A percentile compares a stretch with the other conserved stretches of the same genome.
phyloP scores from a whole-genome alignment of 208 protist genomes.

The Trichomonas tenax region DNA sequence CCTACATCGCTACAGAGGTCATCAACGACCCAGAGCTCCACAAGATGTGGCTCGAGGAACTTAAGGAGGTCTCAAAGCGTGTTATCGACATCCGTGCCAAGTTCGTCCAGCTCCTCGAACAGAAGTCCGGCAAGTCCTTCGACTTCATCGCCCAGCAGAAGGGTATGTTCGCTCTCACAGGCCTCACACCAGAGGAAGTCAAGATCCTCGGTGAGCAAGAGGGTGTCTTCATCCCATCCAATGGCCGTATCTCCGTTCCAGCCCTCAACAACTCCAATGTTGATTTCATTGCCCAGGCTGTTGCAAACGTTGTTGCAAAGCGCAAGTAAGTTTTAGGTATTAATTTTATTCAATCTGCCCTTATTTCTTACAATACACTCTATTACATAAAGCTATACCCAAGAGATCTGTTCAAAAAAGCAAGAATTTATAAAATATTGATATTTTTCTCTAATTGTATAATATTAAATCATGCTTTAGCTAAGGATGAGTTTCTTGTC shows the following conservation, averaged over 20 bases:
- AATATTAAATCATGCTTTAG: no score
- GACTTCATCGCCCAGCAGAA: background rate
- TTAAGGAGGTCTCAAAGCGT: background rate
- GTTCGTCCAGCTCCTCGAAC: background rate
- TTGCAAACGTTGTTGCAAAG: constrained; percentile 10
- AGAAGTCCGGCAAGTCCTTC: background rate
- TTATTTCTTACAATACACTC: no score
- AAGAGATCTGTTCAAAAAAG: no score
- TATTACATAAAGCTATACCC: no score
- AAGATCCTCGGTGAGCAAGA: background rate
- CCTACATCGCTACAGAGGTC: background rate
- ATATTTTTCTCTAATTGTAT: no score
- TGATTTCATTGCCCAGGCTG: background rate
- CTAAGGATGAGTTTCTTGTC: no score
- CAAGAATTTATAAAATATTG: no score
- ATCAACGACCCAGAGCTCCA: background rate
- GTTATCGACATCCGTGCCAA: background rate
- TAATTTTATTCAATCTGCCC: background rate
- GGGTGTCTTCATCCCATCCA: background rate
- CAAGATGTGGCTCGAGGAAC: background rate
- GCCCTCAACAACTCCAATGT: background rate
- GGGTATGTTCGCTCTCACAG: constrained; percentile 18
- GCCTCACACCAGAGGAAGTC: background rate
- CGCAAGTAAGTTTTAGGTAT: background rate
- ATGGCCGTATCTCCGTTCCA: background rate